A percentile compares a stretch with the other conserved stretches of the same genome.
Conservation (phyloP, 2,329 filamentous ascomycete genomes). For the Pseudocercospora crystallina region DNA sequence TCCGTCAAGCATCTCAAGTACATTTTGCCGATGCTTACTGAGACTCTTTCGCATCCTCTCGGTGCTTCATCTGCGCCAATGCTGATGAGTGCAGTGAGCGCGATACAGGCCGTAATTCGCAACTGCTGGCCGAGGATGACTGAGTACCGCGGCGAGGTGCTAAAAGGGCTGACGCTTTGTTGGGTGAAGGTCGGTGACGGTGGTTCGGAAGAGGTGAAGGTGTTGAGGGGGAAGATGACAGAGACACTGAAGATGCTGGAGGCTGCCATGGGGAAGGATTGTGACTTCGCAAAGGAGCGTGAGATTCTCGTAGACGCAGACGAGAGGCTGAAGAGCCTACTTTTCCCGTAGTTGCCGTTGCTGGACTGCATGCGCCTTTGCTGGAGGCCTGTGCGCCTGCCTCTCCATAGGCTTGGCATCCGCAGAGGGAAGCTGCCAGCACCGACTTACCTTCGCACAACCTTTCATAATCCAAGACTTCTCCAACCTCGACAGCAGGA, state of each 20-base stretch:
- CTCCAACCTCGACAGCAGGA: no score
- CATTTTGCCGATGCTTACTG: constrained; percentile 65
- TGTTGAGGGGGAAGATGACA: constrained; percentile 22
- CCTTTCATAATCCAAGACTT: no score
- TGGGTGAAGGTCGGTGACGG: constrained; percentile 33
- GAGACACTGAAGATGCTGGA: constrained; percentile 29
- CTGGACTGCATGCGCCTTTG: neutral
- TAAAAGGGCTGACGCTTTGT: constrained; percentile 55
- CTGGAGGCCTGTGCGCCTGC: no score
- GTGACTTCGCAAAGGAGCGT: constrained; percentile 30
- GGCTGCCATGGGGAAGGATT: constrained; percentile 25
- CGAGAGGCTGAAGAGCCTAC: constrained; percentile 28
- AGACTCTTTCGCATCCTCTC: constrained; percentile 71
- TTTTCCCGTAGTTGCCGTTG: constrained; percentile 10
- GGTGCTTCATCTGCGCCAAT: constrained; percentile 63
- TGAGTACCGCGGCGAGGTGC: constrained; percentile 62
- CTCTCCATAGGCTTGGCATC: no score
- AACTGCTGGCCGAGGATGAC: constrained; percentile 70
- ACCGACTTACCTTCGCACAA: no score
- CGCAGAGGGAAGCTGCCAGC: no score
- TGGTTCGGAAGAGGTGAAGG: neutral
- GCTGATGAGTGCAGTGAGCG: constrained; percentile 53
- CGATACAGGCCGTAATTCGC: constrained; percentile 59
- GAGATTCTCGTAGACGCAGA: constrained; percentile 30
- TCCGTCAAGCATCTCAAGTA: constrained; percentile 68